A percentile compares a stretch with the other conserved stretches of the same genome.
phyloP scores from a whole-genome alignment of 1,284 basidiomycete species.

The Lentinus polychrous region DNA sequence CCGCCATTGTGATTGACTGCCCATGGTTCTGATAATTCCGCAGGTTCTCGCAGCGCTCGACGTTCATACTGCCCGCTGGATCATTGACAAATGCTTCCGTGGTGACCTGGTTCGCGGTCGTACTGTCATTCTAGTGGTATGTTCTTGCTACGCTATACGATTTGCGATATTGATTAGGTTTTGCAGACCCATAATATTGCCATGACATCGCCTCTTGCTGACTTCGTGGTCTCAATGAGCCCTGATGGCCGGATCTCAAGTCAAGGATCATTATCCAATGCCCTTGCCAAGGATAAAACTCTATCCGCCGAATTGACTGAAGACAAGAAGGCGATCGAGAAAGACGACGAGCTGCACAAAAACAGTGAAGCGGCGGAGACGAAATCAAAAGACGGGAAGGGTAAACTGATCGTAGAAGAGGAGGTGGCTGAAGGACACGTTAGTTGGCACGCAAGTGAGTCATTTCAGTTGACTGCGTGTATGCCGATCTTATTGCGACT shows the following conservation, averaged over 20 bases:
- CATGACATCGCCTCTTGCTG: slow-evolving; percentile 53
- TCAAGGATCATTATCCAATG: slow-evolving; percentile 39
- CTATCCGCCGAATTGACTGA: slow-evolving; percentile 29
- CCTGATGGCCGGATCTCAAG: slow-evolving; percentile 41
- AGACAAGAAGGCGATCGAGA: slow-evolving; percentile 33
- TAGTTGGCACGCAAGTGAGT: slow-evolving; percentile 35
- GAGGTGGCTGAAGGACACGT: slow-evolving; percentile 53
- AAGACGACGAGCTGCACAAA: slow-evolving; percentile 31
- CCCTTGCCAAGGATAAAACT: slow-evolving; percentile 31
- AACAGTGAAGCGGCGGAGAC: slow-evolving; percentile 20
- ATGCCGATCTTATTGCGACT: slow-evolving; percentile 17
- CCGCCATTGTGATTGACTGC: slow-evolving; percentile 4
- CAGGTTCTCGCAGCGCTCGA: slow-evolving; percentile 48
- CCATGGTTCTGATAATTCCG: slow-evolving; percentile 4
- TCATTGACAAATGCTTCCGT: slow-evolving; percentile 69
- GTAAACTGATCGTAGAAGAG: slow-evolving; percentile 50
- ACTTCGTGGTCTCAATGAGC: slow-evolving; percentile 53
- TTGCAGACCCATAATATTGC: slow-evolving; percentile 34
- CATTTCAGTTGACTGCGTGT: slow-evolving; percentile 1
- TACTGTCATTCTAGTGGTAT: slow-evolving; percentile 67
- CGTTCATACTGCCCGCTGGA: slow-evolving; percentile 67
- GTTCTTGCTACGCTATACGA: slow-evolving; percentile 16
- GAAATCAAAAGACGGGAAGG: slow-evolving; percentile 15
- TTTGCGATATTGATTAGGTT: neutral
- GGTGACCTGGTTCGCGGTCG: slow-evolving; percentile 63